Evolutionary conservation across 73 alveolate species (phyloP).

Genomic region (Symbiodinium pilosum): DNA sequence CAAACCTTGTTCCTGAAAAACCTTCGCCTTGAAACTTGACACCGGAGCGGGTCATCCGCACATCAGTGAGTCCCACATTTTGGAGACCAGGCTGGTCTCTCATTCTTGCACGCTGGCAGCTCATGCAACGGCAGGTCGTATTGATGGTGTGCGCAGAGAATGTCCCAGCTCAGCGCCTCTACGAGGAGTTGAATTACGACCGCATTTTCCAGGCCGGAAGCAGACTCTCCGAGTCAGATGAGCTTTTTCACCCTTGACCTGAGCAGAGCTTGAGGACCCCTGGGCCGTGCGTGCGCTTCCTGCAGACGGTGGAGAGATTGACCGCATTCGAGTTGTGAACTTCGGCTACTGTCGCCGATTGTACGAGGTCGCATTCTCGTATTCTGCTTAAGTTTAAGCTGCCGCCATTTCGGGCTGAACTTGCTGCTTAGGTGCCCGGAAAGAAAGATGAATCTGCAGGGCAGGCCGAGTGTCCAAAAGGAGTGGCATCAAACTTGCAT

Average conservation of each 20-base stretch:
- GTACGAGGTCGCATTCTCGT: neutral
- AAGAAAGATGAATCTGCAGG: neutral
- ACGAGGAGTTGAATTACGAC: conserved; percentile 42
- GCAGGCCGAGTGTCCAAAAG: neutral
- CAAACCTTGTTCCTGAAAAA: too few species aligned
- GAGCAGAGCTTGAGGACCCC: conserved; percentile 28
- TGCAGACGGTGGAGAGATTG: conserved; percentile 39
- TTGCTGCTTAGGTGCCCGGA: neutral
- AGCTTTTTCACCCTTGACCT: neutral
- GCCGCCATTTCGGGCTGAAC: neutral
- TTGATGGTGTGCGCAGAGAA: conserved; percentile 74
- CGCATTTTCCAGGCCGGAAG: neutral
- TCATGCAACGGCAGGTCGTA: conserved; percentile 56
- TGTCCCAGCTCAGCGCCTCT: conserved; percentile 57
- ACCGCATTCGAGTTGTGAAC: conserved; percentile 77
- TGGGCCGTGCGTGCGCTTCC: conserved; percentile 90
- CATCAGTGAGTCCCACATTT: too few species aligned
- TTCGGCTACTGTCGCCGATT: neutral
- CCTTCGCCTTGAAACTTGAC: too few species aligned
- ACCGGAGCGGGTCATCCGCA: too few species aligned
- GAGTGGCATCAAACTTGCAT: too few species aligned
- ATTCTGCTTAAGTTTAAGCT: neutral
- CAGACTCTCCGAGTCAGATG: too few species aligned
- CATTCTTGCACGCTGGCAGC: too few species aligned
- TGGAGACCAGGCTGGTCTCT: too few species aligned